Evolutionary conservation across 169 alveolate genomes (phyloP).

Genomic region (Babesia microti): DNA sequence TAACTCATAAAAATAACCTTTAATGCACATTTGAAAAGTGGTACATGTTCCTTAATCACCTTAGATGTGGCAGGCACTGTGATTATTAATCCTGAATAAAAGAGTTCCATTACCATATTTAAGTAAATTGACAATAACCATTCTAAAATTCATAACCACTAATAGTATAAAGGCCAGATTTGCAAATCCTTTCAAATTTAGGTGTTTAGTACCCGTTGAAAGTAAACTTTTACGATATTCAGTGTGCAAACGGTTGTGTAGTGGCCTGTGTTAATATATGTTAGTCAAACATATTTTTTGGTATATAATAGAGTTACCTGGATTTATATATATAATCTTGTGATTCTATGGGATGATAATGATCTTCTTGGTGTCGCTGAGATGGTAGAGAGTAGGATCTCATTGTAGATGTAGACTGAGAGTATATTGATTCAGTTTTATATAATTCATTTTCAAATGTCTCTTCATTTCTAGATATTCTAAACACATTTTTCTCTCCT

Average conservation of each 20-base stretch:
- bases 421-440: too few relatives aligned
- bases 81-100: constrained; percentile 43
- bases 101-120: constrained; percentile 58
- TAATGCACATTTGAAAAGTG: constrained; percentile 28
- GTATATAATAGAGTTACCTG: too few relatives aligned
- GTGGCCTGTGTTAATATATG: constrained; percentile 59
- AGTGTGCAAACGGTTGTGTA: constrained; percentile 58
- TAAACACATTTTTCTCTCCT: too few relatives aligned
- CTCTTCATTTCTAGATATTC: too few relatives aligned
- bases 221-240: constrained; percentile 54
- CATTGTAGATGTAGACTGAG: too few relatives aligned
- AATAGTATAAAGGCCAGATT: constrained; percentile 70
- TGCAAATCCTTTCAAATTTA: constrained; percentile 71
- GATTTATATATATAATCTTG: too few relatives aligned
- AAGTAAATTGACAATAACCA: constrained; percentile 71
- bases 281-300: too few relatives aligned
- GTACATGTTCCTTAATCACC: constrained; percentile 34
- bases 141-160: constrained; percentile 69
- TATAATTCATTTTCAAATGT: too few relatives aligned
- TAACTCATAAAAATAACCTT: constrained; percentile 13
- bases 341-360: too few relatives aligned
- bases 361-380: too few relatives aligned
- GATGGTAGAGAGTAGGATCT: too few relatives aligned
- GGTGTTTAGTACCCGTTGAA: constrained; percentile 53
- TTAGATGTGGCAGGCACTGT: constrained; percentile 49